phyloP scores from a whole-genome alignment of 75 land plant species.

The Sequoiadendron giganteum region DNA sequence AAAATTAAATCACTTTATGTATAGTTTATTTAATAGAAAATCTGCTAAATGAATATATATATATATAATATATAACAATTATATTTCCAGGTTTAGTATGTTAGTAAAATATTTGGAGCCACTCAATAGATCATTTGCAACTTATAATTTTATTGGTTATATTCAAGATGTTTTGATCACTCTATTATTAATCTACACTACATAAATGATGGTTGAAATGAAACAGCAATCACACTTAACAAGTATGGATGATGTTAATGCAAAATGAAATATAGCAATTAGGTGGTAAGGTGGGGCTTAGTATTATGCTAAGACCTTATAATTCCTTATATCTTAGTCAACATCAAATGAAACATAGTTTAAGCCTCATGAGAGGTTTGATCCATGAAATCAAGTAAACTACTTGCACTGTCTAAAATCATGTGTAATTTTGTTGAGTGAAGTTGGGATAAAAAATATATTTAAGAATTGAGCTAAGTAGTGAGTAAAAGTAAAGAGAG shows the following conservation, averaged over 20 bases:
- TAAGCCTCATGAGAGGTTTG: neutral
- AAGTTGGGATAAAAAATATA: too few relatives aligned
- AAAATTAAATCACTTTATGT: neutral
- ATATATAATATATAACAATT: neutral
- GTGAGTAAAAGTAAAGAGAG: too few relatives aligned
- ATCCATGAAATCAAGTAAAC: too few relatives aligned
- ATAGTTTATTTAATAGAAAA: neutral
- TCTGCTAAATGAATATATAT: too few relatives aligned
- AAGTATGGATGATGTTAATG: neutral
- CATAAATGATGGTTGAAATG: neutral
- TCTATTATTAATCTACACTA: too few relatives aligned
- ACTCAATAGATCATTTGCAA: neutral
- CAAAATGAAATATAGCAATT: too few relatives aligned
- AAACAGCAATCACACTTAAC: neutral
- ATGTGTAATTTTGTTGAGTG: too few relatives aligned
- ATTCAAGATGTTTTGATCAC: too few relatives aligned
- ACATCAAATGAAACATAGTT: neutral
- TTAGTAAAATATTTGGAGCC: neutral
- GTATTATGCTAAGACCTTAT: neutral
- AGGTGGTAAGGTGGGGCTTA: too few relatives aligned
- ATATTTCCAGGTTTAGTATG: neutral
- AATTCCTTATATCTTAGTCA: neutral
- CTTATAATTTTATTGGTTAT: neutral
- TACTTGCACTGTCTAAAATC: too few relatives aligned
- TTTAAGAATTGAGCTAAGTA: too few relatives aligned